Evolutionary conservation across 2,329 filamentous ascomycete genomes (phyloP), one percentile per base, ranked within the genome.

Genomic region (Apiospora saccharicola): DNA sequence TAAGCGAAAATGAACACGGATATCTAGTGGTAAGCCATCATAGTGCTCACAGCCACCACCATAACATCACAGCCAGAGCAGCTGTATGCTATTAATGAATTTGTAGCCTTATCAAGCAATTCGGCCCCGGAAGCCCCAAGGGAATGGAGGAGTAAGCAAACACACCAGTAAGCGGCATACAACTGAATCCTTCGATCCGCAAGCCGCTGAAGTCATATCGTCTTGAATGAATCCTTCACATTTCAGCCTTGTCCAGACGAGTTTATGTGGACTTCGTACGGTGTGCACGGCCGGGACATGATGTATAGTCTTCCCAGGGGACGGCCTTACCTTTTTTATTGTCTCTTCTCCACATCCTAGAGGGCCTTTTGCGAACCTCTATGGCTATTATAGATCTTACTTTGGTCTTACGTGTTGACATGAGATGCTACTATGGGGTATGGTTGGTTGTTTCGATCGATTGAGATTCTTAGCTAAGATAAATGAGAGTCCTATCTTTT

Each of bases 301-400:
- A 16, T 4, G 43, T 14, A 13, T 44, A 16, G 2, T 14, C 8
- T 41, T 10, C 8, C 19, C 1, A 6, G 22, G 13, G 6, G 19
- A 44, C 1, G 14, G 14, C 1, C 13, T 3, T 0, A 13, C 4
- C 19, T 19, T 2, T 19, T 44, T 2, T 4, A 4, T 6, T 19
- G 5, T 14, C 13, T 14, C 13, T 44, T 4, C 12, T 14, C 37
- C 1, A 10, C 6, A 41, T 10, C 10, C 8, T 41, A 3, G 43
- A 44, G 2, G 19, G 13, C 43, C 12, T 2, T 19, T 19, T 0
- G 14, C 14, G 12, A 1, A 44, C 13, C 2, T 2, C 1, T 44
- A 4, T 3, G 19, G 43, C 13, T 44, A 3, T 19, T 4, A 16
- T 13, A 14, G 4, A 19, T 16, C 2, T 19, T 44, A 16, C 14